Conservation (phyloP, 2,329 filamentous ascomycete genomes). For the Plenodomus tracheiphilus region DNA sequence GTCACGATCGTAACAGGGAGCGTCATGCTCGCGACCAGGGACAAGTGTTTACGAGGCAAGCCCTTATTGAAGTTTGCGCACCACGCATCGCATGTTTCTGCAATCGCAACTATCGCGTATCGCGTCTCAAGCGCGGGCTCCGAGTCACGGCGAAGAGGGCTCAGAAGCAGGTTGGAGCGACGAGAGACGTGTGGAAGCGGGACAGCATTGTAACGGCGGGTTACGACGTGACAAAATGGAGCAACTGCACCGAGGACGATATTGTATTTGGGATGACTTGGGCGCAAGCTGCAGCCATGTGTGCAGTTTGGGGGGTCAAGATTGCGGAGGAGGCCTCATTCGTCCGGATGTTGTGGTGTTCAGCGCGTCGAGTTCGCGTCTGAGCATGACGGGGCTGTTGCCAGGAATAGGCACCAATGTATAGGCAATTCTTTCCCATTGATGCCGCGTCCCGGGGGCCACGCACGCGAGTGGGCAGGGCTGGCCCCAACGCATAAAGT, state of each 20-base stretch:
- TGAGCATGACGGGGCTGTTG: slow-evolving; percentile 35
- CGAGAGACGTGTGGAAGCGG: slow-evolving; percentile 19
- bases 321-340: slow-evolving; percentile 24
- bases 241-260: slow-evolving; percentile 24
- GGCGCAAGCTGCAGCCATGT: slow-evolving; percentile 1
- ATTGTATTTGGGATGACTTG: not conserved
- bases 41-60: slow-evolving; percentile 19
- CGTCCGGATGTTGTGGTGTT: slow-evolving; percentile 17
- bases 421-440: slow-evolving; percentile 10
- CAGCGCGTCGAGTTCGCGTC: slow-evolving; percentile 29
- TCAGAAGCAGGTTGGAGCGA: slow-evolving; percentile 20
- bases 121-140: slow-evolving; percentile 27
- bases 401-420: slow-evolving; percentile 18
- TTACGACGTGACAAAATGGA: slow-evolving; percentile 11
- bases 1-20: slow-evolving; percentile 40
- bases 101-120: slow-evolving; percentile 24
- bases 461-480: slow-evolving; percentile 16
- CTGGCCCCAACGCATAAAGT: slow-evolving; percentile 18
- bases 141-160: slow-evolving; percentile 14
- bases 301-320: slow-evolving; percentile 12
- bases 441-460: slow-evolving; percentile 12
- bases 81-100: no score
- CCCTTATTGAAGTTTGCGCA: not conserved
- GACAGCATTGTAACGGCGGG: slow-evolving; percentile 14
- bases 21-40: slow-evolving; percentile 22